Evolutionary conservation across 345 rosid species (phyloP).

Genomic region (Leavenworthia alabamica): DNA sequence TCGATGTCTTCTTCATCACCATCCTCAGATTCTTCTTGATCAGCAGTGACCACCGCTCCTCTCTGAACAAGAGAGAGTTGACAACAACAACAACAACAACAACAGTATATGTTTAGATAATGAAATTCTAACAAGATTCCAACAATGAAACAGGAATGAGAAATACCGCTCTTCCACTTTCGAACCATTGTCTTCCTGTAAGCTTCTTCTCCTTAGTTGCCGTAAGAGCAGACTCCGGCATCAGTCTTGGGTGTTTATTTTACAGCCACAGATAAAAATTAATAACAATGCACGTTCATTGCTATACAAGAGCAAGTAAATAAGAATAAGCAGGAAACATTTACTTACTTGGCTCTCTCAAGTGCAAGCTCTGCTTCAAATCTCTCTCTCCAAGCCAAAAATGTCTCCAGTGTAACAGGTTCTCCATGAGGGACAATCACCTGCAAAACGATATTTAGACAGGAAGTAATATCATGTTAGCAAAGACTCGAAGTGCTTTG

Average conservation of each 20-base stretch:
- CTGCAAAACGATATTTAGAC: constrained; percentile 33
- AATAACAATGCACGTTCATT: neutral
- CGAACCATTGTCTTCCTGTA: constrained; percentile 92
- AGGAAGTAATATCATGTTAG: constrained; percentile 5
- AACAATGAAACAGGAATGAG: neutral
- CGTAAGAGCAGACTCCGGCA: constrained; percentile 85
- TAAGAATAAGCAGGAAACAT: neutral
- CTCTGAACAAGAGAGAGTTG: constrained; percentile 42
- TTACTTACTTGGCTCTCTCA: constrained; percentile 91
- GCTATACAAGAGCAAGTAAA: neutral
- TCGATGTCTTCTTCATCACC: constrained; percentile 89
- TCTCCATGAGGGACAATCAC: constrained; percentile 94
- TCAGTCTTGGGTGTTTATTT: constrained; percentile 45
- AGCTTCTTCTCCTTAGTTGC: constrained; percentile 80
- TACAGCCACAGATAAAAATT: neutral
- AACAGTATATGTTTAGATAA: neutral
- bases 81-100: too few species aligned
- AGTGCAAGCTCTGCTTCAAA: constrained; percentile 96
- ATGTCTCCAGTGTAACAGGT: constrained; percentile 87
- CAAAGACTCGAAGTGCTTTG: neutral
- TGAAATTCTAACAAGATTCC: neutral
- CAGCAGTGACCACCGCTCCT: constrained; percentile 50
- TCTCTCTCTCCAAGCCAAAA: constrained; percentile 94
- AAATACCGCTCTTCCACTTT: constrained; percentile 75
- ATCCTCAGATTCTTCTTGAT: constrained; percentile 54